Conservation (phyloP, 1,284 basidiomycete genomes). For the Somion occarium region DNA sequence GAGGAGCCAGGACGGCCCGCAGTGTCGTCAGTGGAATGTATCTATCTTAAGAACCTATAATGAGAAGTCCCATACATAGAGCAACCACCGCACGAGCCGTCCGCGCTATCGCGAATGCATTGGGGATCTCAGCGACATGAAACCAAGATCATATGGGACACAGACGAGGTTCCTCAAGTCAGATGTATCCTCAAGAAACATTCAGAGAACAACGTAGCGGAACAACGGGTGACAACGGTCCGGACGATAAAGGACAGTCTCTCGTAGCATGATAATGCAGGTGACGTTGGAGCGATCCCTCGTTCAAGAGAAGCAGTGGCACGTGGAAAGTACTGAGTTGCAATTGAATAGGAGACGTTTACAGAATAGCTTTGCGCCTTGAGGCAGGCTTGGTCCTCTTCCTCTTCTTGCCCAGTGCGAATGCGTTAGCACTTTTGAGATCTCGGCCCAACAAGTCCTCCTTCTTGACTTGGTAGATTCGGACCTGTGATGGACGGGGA, state of each 20-base stretch:
- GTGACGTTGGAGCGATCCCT: background rate
- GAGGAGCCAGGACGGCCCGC: background rate
- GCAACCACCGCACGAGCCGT: background rate
- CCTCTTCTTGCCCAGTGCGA: conserved; percentile 82
- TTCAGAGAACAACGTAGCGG: background rate
- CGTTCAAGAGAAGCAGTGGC: background rate
- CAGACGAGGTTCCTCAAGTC: background rate
- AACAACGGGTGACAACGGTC: conserved; percentile 1
- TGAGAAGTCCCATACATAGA: background rate
- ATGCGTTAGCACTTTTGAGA: conserved; percentile 82
- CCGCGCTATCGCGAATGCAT: background rate
- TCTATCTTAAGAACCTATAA: background rate
- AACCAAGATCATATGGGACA: conserved; percentile 1
- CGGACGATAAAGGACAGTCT: background rate
- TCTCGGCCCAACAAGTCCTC: conserved; percentile 90
- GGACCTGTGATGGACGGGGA: conserved; percentile 44
- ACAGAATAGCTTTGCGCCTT: conserved; percentile 49
- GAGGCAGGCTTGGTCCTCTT: conserved; percentile 66
- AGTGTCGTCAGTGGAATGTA: background rate
- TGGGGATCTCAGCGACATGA: background rate
- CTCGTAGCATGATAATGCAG: background rate
- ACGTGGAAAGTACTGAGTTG: too few species aligned
- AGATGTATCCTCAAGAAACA: background rate
- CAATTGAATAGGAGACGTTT: conserved; percentile 11
- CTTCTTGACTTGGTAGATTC: conserved; percentile 96